Evolutionary conservation across 1,139 yeast species (phyloP).

Genomic region (Diutina rugosa): DNA sequence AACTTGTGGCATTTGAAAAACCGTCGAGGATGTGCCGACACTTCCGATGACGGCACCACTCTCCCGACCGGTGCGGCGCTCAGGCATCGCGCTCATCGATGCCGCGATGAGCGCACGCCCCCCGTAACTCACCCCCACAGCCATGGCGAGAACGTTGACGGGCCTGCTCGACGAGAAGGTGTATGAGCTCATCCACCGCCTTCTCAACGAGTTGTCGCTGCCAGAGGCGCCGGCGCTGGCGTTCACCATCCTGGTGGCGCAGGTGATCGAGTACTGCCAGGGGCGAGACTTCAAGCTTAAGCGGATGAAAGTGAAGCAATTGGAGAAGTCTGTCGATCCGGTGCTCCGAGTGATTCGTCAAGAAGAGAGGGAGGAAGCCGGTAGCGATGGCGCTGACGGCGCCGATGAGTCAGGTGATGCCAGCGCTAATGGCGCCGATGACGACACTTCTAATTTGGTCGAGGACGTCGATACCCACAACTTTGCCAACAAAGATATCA

Average conservation of each 20-base stretch:
- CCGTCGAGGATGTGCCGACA: too few relatives aligned
- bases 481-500: slow-evolving; percentile 22
- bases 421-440: slow-evolving; percentile 18
- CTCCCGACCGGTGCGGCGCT: too few relatives aligned
- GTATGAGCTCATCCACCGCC: slow-evolving; percentile 31
- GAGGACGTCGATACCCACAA: slow-evolving; percentile 30
- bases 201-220: slow-evolving; percentile 39
- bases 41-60: too few relatives aligned
- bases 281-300: slow-evolving; percentile 50
- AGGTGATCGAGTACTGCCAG: slow-evolving; percentile 42
- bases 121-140: background rate
- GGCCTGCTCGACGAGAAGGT: slow-evolving; percentile 34
- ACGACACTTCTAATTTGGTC: slow-evolving; percentile 38
- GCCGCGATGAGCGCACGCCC: background rate
- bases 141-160: background rate
- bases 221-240: slow-evolving; percentile 47
- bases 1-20: too few relatives aligned
- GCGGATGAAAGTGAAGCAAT: slow-evolving; percentile 44
- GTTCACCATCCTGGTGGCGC: slow-evolving; percentile 36
- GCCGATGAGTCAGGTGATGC: slow-evolving; percentile 19
- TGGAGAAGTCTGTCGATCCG: slow-evolving; percentile 47
- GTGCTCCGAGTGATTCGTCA: slow-evolving; percentile 33
- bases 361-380: slow-evolving; percentile 28
- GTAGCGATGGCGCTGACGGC: slow-evolving; percentile 15
- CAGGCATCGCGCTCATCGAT: too few relatives aligned